These are phyloP conservation scores for Withania somnifera DNA, from an alignment of 305 asterid species.

Conservation along the genomic window DNA sequence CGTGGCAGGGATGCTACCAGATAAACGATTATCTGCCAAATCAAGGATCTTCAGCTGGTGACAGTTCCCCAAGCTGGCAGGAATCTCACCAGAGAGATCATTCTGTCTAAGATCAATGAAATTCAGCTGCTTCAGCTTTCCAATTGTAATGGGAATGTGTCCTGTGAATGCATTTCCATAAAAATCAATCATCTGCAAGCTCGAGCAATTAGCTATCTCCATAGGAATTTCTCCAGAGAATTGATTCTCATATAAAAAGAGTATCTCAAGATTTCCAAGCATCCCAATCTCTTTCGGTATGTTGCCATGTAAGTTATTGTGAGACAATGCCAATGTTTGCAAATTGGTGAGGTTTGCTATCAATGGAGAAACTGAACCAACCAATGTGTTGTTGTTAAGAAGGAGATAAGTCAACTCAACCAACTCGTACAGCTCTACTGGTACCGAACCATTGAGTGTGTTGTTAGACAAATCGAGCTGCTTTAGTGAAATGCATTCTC, in stretches of 20 bases:
- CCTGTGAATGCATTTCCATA: constrained; percentile 69
- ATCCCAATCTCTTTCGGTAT: constrained; percentile 66
- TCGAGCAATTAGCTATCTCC: constrained; percentile 69
- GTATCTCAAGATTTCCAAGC: constrained; percentile 53
- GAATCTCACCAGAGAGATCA: constrained; percentile 66
- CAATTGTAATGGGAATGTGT: constrained; percentile 50
- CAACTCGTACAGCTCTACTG: constrained; percentile 56
- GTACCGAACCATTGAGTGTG: constrained; percentile 57
- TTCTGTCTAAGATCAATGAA: constrained; percentile 80
- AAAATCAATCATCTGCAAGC: constrained; percentile 70
- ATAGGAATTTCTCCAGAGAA: constrained; percentile 64
- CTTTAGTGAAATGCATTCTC: constrained; percentile 39
- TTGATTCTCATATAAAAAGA: constrained; percentile 65
- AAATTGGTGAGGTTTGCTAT: constrained; percentile 57
- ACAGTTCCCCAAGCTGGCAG: constrained; percentile 66
- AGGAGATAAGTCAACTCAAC: constrained; percentile 48
- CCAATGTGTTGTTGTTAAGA: constrained; percentile 69
- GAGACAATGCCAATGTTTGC: constrained; percentile 55
- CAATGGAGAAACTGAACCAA: constrained; percentile 49
- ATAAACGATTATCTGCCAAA: constrained; percentile 67
- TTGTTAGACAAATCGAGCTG: constrained; percentile 82
- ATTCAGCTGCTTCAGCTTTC: constrained; percentile 48
- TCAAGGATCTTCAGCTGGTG: constrained; percentile 49
- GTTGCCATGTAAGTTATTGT: constrained; percentile 45
- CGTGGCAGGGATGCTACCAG: constrained; percentile 57